Base-by-base conservation (phyloP, 2,329 filamentous ascomycete genomes). In the Phaeoacremonium minimum region DNA sequence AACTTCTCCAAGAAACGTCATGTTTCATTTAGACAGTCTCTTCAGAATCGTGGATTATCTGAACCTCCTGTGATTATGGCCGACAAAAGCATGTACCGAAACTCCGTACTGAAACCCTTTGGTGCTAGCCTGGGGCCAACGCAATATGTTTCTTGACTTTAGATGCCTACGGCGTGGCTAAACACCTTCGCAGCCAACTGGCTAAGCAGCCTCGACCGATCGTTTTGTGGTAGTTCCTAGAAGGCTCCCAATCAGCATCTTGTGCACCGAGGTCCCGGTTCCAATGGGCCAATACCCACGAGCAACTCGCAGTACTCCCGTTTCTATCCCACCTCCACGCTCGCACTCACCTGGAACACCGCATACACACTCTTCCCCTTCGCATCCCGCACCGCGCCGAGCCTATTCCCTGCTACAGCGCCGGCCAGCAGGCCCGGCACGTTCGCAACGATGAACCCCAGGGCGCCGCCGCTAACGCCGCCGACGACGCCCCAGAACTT, bases 371-470 rank as follows among this genome's bases (percentile, higher is more conserved):
- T 95, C 80, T 96, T 97, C 15, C 90, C 90, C 63, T 82, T 89
- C 19, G 85, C 80, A 64, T 98, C 93, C 38, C 93, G 73, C 15
- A 98, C 78, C 6, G 87, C 87, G 1, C 93, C 93, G n/a, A 97
- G 64, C 35, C 90, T 68, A 63, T 96, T 97, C 9, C 93, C 93
- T 1, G 90, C 91, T 3, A 96, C 90, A 3, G 87, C 88, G 4
- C 93, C 93, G 1, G 91, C 91, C 26, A 97, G 61, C 52, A 91
- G 75, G 0, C 93, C 93, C 0, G 91, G 87, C 33, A 96, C 79
- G 57, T 97, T 97, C 18, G 84, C 93, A 17, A 97, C 76, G 48
- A 98, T 98, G 60, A 97, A 97, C 0, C 93, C 93, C 58, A 98
- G 75, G 4, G 88, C 87, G 11, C 84, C 91, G 19, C 93, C 93